Base-by-base conservation (phyloP, 345 rosid species). In the Raphanus sativus region DNA sequence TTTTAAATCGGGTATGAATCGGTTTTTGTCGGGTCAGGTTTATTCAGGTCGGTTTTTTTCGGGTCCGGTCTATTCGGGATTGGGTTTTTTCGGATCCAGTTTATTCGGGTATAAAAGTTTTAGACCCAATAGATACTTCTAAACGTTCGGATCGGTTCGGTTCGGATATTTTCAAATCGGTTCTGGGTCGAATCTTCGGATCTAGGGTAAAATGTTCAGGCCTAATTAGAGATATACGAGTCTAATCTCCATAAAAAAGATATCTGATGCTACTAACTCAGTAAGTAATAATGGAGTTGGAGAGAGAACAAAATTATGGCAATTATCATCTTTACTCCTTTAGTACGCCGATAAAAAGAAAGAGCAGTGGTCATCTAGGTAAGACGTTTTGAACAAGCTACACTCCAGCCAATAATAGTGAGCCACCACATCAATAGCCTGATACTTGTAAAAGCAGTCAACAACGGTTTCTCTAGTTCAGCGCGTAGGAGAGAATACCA, bases 391-490 rank as follows among this genome's bases (percentile, higher is more conserved):
- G 2, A 2, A 4, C 0, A 71, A 15, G 11, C 16, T 25, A 26
- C 56, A 71, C 42, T 4, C 15, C 1, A 42, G 8, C 60, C n/a
- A 72, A 42, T 28, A 17, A 29, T 4, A 42, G 42, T 3, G 17
- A 2, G 62, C 45, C 69, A 73, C 21, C 25, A 29, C 61, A 48
- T 12, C 21, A 72, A 12, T 16, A 48, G 16, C 62, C 21, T 30
- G n/a, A 42, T 5, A 36, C 1, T 12, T 71, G 8, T 56, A 42
- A 29, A 32, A 15, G 9, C 50, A 48, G 17, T 63, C 45, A 70
- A 8, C 38, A 73, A 74, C 54, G 55, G 77, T 54, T 64, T 63
- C 62, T 21, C 48, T 30, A 48, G 2, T 38, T 9, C 56, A 11
- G 67, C 28, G 58, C 40, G 52, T 50, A 30, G 7, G 11, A n/a